Conservation (phyloP, 1,139 yeast species). For the Yamadazyma buinensis region DNA sequence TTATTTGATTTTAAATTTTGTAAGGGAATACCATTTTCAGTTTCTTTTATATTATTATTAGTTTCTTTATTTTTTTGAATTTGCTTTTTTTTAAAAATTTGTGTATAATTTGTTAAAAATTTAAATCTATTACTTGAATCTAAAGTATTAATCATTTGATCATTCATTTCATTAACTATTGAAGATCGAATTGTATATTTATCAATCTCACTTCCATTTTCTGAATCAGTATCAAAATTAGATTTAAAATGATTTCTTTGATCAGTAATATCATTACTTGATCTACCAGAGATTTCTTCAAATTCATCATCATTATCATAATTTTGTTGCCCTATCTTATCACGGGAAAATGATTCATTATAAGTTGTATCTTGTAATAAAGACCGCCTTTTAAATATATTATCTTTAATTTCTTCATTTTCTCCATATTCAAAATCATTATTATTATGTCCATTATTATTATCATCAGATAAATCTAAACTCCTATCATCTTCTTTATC, state of each 20-base stretch:
- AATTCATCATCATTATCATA: neutral
- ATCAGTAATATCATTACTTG: slow-evolving; percentile 10
- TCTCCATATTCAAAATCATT: slow-evolving; percentile 1
- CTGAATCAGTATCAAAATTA: slow-evolving; percentile 16
- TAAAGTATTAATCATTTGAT: slow-evolving; percentile 8
- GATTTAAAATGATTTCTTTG: slow-evolving; percentile 11
- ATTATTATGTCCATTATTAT: slow-evolving; percentile 2
- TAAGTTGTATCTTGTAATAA: slow-evolving; percentile 9
- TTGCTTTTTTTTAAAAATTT: slow-evolving; percentile 14
- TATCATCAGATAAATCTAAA: slow-evolving; percentile 5
- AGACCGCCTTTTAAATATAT: slow-evolving; percentile 12
- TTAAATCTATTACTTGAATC: slow-evolving; percentile 25
- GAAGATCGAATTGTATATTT: slow-evolving; percentile 23
- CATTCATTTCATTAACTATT: slow-evolving; percentile 22
- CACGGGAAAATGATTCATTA: slow-evolving; percentile 3
- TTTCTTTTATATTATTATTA: slow-evolving; percentile 2
- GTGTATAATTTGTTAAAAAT: slow-evolving; percentile 26
- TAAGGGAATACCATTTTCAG: slow-evolving; percentile 23
- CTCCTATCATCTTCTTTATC: slow-evolving; percentile 9
- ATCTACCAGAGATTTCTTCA: slow-evolving; percentile 4
- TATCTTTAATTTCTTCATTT: slow-evolving; percentile 2
- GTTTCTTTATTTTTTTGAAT: slow-evolving; percentile 8
- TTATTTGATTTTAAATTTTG: slow-evolving; percentile 18
- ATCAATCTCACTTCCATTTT: slow-evolving; percentile 8
- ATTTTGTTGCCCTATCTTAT: no score